A percentile compares a stretch with the other conserved stretches of the same genome.
phyloP scores from a whole-genome alignment of 2,329 filamentous ascomycete genomes.

The Paracoccidioides lutzii region DNA sequence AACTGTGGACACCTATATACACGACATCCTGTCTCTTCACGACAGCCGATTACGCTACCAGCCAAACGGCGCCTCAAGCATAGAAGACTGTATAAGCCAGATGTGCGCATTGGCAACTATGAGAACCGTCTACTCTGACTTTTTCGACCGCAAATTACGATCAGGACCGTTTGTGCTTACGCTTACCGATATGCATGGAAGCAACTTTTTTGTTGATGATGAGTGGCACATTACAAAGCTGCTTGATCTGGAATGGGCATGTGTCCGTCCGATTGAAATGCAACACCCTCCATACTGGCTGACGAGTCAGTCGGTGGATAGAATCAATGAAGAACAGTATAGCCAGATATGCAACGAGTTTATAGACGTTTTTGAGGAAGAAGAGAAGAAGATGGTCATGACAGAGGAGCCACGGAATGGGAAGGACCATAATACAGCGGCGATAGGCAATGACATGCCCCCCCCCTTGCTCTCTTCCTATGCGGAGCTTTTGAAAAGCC shows the following conservation, averaged over 20 bases:
- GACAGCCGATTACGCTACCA: conserved; percentile 16
- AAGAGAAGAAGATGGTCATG: conserved; percentile 6
- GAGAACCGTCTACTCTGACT: conserved; percentile 17
- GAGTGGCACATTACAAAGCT: conserved; percentile 23
- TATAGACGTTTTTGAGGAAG: conserved; percentile 11
- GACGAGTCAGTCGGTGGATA: conserved; percentile 10
- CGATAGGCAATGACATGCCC: background rate
- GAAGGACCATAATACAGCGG: background rate
- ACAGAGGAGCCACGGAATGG: background rate
- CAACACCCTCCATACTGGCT: conserved; percentile 20
- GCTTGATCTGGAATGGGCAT: conserved; percentile 26
- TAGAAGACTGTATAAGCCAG: conserved; percentile 7
- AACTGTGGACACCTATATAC: conserved; percentile 15
- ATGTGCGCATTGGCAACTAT: conserved; percentile 11
- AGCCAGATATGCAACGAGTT: conserved; percentile 10
- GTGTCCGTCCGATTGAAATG: conserved; percentile 20
- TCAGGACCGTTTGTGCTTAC: conserved; percentile 22
- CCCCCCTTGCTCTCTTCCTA: background rate
- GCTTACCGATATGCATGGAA: conserved; percentile 22
- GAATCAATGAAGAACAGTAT: conserved; percentile 10
- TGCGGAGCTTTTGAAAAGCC: conserved; percentile 8
- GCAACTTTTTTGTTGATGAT: conserved; percentile 24
- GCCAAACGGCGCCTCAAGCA: conserved; percentile 13
- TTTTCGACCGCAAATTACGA: conserved; percentile 17
- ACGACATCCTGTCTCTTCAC: conserved; percentile 14